Conservation (phyloP, 805 yeast genomes). For the Yamadazyma nakazawae region DNA sequence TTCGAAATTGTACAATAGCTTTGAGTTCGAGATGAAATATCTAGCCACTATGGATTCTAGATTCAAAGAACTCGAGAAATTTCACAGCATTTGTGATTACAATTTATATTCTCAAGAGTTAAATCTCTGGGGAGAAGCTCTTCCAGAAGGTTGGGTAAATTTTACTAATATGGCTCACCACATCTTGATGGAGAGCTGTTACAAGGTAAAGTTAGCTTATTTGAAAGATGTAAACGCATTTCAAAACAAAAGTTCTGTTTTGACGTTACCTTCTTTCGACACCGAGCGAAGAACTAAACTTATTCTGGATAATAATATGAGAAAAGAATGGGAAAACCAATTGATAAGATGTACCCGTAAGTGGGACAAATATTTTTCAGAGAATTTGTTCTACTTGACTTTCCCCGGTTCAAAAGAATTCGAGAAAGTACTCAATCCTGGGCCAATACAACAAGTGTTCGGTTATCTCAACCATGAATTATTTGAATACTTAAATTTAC, state of each 20-base stretch:
- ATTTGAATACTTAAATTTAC: constrained; percentile 9
- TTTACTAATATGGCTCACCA: neutral
- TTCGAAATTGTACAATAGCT: neutral
- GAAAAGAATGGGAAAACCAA: neutral
- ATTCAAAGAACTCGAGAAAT: constrained; percentile 3
- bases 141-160: constrained; percentile 9
- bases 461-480: constrained; percentile 10
- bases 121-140: constrained; percentile 4
- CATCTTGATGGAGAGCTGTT: neutral
- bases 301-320: neutral
- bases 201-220: neutral
- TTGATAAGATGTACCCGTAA: neutral
- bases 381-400: constrained; percentile 9
- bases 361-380: constrained; percentile 11
- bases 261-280: neutral
- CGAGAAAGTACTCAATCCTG: neutral
- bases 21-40: constrained; percentile 8
- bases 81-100: constrained; percentile 3
- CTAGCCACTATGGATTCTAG: neutral
- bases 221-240: neutral
- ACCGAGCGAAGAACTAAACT: neutral
- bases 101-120: constrained; percentile 7
- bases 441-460: neutral
- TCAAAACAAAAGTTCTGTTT: neutral
- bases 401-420: neutral